These are phyloP conservation scores for Basipetospora chlamydospora DNA, from an alignment of 2,329 filamentous ascomycete genomes.

Conservation along the genomic window DNA sequence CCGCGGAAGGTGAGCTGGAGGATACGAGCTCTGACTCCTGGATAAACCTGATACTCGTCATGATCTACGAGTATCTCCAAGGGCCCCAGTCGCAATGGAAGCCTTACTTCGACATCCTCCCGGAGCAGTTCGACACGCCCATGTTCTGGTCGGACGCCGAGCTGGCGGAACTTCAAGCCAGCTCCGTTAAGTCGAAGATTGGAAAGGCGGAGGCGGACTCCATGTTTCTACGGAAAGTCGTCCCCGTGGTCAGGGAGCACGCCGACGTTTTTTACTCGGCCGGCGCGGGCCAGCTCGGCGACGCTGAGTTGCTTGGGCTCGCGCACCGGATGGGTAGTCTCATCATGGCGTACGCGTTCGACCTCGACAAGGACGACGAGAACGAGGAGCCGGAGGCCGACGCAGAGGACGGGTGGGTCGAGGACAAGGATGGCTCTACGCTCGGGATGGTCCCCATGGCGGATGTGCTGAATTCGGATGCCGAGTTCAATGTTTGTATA, in stretches of 20 bases:
- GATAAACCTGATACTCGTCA: constrained; percentile 53
- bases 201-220: constrained; percentile 58
- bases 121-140: constrained; percentile 59
- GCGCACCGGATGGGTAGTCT: constrained; percentile 74
- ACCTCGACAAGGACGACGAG: constrained; percentile 48
- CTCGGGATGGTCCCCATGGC: constrained; percentile 88
- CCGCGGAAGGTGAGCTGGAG: constrained; percentile 19
- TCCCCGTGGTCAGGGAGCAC: constrained; percentile 34
- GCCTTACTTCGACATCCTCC: constrained; percentile 64
- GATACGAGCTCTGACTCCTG: constrained; percentile 29
- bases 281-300: constrained; percentile 18
- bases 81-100: constrained; percentile 53
- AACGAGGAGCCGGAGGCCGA: constrained; percentile 41
- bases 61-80: constrained; percentile 61
- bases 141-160: constrained; percentile 78
- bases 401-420: constrained; percentile 49
- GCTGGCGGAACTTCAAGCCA: constrained; percentile 59
- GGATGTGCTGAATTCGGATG: constrained; percentile 80
- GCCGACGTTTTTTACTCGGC: constrained; percentile 28
- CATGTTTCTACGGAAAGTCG: constrained; percentile 44
- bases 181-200: constrained; percentile 61
- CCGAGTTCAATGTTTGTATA: constrained; percentile 59
- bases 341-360: constrained; percentile 90
- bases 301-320: constrained; percentile 31
- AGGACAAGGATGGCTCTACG: constrained; percentile 42